phyloP scores from a whole-genome alignment of 1,284 basidiomycete species.

The Meira nashicola region DNA sequence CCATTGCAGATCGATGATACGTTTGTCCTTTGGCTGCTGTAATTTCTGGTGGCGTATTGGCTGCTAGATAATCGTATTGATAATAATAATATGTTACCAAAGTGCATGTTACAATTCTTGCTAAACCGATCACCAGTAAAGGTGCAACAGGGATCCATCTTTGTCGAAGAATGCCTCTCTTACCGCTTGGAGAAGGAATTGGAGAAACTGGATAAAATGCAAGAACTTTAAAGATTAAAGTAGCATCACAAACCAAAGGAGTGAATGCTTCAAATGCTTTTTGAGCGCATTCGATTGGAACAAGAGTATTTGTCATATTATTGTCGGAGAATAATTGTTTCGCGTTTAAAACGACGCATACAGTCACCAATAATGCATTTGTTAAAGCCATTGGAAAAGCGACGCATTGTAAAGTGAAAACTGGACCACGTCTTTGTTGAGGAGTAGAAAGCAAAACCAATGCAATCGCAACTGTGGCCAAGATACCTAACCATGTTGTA shows the following conservation, averaged over 20 bases:
- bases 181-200: too few species aligned
- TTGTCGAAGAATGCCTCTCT: not conserved
- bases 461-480: not conserved
- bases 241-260: not conserved
- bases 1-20: not conserved
- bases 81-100: not conserved
- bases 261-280: not conserved
- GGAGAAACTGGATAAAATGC: not conserved
- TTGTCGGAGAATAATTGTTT: too few species aligned
- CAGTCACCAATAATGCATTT: not conserved
- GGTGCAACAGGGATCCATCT: not conserved
- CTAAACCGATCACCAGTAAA: not conserved
- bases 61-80: not conserved
- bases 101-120: not conserved
- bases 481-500: not conserved
- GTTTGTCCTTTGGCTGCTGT: not conserved
- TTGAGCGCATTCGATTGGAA: too few species aligned
- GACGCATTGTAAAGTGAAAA: conserved; percentile 1
- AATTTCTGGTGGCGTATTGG: not conserved
- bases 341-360: too few species aligned
- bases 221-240: not conserved
- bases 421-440: not conserved
- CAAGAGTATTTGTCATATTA: too few species aligned
- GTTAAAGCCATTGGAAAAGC: not conserved
- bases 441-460: conserved; percentile 1